A percentile compares a stretch with the other conserved stretches of the same genome.
These are phyloP conservation scores for Penicillium malachiteum DNA, from an alignment of 495 filamentous ascomycete genomes.

Conservation along the genomic window DNA sequence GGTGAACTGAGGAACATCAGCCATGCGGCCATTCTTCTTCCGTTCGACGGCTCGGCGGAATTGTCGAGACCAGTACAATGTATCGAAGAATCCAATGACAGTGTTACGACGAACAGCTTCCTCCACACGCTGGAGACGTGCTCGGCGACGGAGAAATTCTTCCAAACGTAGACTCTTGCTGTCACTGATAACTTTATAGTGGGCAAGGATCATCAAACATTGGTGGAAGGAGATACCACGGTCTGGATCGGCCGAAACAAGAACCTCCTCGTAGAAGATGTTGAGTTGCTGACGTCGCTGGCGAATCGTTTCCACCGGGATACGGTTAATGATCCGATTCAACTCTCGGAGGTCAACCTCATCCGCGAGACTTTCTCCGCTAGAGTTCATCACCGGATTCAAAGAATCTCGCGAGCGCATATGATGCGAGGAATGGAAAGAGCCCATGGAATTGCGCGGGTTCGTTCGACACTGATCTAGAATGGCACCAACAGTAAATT, in stretches of 20 bases:
- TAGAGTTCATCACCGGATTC: constrained; percentile 12
- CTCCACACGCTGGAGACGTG: constrained; percentile 91
- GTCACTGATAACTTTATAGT: constrained; percentile 98
- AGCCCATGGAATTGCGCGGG: constrained; percentile 37
- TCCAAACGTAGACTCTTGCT: constrained; percentile 92
- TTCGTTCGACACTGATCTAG: constrained; percentile 75
- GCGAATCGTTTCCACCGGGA: constrained; percentile 74
- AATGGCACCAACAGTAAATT: constrained; percentile 79
- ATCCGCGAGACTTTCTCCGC: constrained; percentile 51
- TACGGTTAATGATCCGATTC: constrained; percentile 67
- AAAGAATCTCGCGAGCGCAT: constrained; percentile 25
- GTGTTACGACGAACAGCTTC: constrained; percentile 87
- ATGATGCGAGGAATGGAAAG: constrained; percentile 13
- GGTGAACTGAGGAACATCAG: constrained; percentile 71
- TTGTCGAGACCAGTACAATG: constrained; percentile 80
- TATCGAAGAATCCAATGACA: constrained; percentile 95
- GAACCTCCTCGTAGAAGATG: constrained; percentile 91
- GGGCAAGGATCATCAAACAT: constrained; percentile 94
- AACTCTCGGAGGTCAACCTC: constrained; percentile 79
- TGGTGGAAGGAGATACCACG: constrained; percentile 89
- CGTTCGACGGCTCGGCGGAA: constrained; percentile 71
- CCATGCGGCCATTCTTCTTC: constrained; percentile 71
- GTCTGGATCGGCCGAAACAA: constrained; percentile 86
- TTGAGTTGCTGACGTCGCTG: constrained; percentile 76
- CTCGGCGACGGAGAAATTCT: constrained; percentile 89